A percentile compares a stretch with the other conserved stretches of the same genome.
phyloP scores from a whole-genome alignment of 2,329 filamentous ascomycete genomes.

The Cephalotrichum gorgonifer region DNA sequence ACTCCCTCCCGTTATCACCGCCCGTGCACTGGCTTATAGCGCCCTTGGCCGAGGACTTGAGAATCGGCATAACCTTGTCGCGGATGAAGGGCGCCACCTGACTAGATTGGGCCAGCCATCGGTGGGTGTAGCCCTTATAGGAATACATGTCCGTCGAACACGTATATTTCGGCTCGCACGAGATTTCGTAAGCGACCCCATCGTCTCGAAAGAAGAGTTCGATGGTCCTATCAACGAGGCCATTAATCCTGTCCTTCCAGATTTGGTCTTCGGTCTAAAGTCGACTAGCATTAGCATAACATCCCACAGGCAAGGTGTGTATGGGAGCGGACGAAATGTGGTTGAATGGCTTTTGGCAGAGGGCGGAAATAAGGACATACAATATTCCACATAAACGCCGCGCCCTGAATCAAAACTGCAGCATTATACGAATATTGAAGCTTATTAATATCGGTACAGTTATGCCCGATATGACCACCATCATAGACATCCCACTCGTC shows the following conservation, averaged over 20 bases:
- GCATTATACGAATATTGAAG: conserved; percentile 47
- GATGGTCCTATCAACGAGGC: conserved; percentile 35
- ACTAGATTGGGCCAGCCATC: conserved; percentile 43
- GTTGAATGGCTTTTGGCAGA: too few species aligned
- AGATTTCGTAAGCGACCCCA: conserved; percentile 49
- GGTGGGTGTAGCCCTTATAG: conserved; percentile 51
- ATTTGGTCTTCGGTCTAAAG: conserved; percentile 17
- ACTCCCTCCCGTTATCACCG: conserved; percentile 34
- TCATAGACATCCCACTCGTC: conserved; percentile 49
- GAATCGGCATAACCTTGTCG: conserved; percentile 36
- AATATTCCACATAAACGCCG: conserved; percentile 48
- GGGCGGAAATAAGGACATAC: conserved; percentile 13
- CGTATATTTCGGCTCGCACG: conserved; percentile 43
- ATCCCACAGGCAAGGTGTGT: conserved; percentile 15
- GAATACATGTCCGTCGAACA: conserved; percentile 55
- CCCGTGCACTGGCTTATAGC: conserved; percentile 46
- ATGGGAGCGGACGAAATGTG: too few species aligned
- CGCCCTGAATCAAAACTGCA: conserved; percentile 41
- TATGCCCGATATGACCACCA: conserved; percentile 36
- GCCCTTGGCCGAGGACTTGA: conserved; percentile 40
- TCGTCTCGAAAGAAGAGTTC: conserved; percentile 34
- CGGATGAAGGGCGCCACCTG: conserved; percentile 44
- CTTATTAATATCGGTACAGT: conserved; percentile 42
- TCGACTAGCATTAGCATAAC: conserved; percentile 8
- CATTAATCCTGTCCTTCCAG: conserved; percentile 42